Conservation (phyloP, 2,329 filamentous ascomycete species). For the Exophiala dermatitidis region DNA sequence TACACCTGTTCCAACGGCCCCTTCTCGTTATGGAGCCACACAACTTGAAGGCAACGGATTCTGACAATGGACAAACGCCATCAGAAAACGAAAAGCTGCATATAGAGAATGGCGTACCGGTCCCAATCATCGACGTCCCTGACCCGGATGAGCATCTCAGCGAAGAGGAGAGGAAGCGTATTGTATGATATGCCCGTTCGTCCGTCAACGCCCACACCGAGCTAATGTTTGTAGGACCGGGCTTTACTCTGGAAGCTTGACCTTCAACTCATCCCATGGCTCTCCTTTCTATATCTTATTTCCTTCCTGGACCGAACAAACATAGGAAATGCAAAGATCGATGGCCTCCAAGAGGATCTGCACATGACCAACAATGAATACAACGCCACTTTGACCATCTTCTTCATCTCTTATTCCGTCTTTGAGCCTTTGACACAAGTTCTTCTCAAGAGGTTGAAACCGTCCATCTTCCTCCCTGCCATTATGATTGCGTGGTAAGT, state of each 20-base stretch:
- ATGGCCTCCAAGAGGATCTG: conserved; percentile 53
- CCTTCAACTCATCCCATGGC: conserved; percentile 41
- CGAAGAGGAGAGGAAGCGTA: conserved; percentile 53
- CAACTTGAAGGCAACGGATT: conserved; percentile 7
- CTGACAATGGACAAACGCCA: conserved; percentile 10
- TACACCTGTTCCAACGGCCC: not conserved
- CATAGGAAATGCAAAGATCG: conserved; percentile 64
- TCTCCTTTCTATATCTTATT: conserved; percentile 41
- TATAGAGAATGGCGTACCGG: conserved; percentile 13
- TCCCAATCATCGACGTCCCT: conserved; percentile 17
- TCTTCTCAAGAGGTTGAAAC: conserved; percentile 66
- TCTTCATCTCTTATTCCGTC: conserved; percentile 77
- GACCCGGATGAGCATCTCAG: conserved; percentile 60
- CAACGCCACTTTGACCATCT: conserved; percentile 69
- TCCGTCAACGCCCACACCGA: not conserved
- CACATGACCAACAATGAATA: conserved; percentile 59
- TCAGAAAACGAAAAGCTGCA: conserved; percentile 14
- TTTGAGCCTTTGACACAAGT: conserved; percentile 72
- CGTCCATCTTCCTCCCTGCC: conserved; percentile 69
- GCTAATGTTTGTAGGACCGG: conserved; percentile 34
- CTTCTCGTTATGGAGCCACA: conserved; percentile 6
- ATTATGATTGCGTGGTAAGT: conserved; percentile 60
- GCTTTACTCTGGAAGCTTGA: conserved; percentile 41
- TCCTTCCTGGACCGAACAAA: conserved; percentile 50
- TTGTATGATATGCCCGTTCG: conserved; percentile 42